Base-by-base conservation (phyloP, 441 rosid genomes). In the Cnidoscolus chayamansa region DNA sequence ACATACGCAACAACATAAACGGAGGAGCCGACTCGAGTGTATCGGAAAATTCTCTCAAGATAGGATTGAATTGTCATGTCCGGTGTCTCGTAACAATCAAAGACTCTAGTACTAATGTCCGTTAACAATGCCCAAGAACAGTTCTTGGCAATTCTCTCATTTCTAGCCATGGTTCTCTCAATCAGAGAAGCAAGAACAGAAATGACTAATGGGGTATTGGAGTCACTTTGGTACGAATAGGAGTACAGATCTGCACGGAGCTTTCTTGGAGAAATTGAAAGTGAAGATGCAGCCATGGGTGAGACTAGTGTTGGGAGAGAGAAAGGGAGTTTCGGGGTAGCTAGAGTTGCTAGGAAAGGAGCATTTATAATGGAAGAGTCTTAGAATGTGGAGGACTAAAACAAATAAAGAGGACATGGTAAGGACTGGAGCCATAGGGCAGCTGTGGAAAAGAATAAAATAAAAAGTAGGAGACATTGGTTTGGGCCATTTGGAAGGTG, bases 1-100 rank as follows among this genome's bases (percentile, higher is more conserved):
- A 86, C 96, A 76, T 91, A 91, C 0, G 96, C 96, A 9, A 94
- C 94, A 0, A 94, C 96, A 67, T 87, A 94, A 69, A 90, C 93
- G 7, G 97, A 89, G 1, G 97, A 96, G 1, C 94, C 93, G 35
- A 89, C 84, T 70, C 84, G 77, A 6, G 97, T 91, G 84, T 94
- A 94, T 71, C 89, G 82, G 81, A 89, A 94, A 54, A 90, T 89
- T 67, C 98, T 86, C 79, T 94, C 98, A 0, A 94, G 78, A 70
- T 90, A 94, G 0, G 94, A 87, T 76, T 86, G 96, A 59, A 91
- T 83, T 2, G 89, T 84, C 97, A 93, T 84, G 77, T 91, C 97
- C 2, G 98, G 98, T 30, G 89, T 76, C 67, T 91, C 91, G 4
- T 65, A 70, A 84, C 90, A 85, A 64, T 93, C 92, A 57, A 93